Evolutionary conservation across 768 basidiomycete species (phyloP), one percentile per base, ranked within the genome.

Genomic region (Mycena metata): DNA sequence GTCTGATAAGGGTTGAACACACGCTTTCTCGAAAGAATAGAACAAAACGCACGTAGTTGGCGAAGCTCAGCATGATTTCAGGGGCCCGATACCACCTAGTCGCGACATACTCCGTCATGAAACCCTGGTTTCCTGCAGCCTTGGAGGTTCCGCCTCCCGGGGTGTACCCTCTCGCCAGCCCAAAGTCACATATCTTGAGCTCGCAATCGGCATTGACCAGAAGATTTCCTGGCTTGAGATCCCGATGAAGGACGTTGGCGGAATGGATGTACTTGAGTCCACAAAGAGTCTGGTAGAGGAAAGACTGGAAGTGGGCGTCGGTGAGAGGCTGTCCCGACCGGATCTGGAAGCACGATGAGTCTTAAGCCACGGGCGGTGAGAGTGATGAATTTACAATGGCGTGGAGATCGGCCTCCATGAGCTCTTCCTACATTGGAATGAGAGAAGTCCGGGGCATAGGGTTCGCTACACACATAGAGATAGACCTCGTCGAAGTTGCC

Each of bases 61-160:
- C 94, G 73, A 96, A 97, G 83, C 95, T 96, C 74, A 99, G 78
- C 98, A 99, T 99, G 81, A 99, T 99, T 82, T 99, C 98, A 0
- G 98, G 97, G 23, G 97, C 97, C 41, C 97, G 86, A 78, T 99
- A 99, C 97, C 97, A 99, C 64, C 97, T 87, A 10, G 97, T 99
- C n/a, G 97, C 97, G 36, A 99, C 93, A 78, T 97, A 99, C 82
- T 99, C 98, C 0, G 98, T 99, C 97, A 99, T 98, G 82, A 99
- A 98, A 0, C 97, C 97, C 75, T 92, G 92, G 75, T 93, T 93
- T 42, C 91, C 90, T 23, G 91, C 89, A 0, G 90, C 86, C 71
- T 86, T 89, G 59, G 89, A 91, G 41, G 87, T 89, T 39, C 92
- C 91, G 51, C 91, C 88, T 21, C 92, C 93, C 5, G 95, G 95